Percentiles rank a stretch among this genome's conserved stretches.
These are phyloP conservation scores for Penicillium salamii DNA, from an alignment of 495 filamentous ascomycete genomes.

Conservation along the genomic window DNA sequence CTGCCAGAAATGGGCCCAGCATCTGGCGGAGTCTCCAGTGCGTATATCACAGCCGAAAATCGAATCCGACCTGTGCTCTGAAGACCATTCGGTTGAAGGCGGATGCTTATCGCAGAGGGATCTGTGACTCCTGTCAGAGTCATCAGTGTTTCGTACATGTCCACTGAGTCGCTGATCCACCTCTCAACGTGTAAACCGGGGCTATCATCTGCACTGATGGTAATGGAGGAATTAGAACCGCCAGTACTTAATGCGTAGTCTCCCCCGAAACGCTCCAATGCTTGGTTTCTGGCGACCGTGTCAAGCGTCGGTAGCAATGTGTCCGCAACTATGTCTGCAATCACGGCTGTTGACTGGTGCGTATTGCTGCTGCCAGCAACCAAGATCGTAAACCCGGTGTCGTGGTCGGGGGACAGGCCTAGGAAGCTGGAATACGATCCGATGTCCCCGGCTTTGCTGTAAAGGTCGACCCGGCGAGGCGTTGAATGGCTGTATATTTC, in stretches of 20 bases:
- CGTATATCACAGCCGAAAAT: conserved; percentile 45
- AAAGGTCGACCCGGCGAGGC: conserved; percentile 44
- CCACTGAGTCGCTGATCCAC: conserved; percentile 40
- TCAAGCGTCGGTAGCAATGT: conserved; percentile 45
- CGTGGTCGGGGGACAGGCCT: conserved; percentile 50
- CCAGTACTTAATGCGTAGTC: conserved; percentile 25
- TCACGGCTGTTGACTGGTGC: conserved; percentile 6
- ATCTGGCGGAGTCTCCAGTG: conserved; percentile 11
- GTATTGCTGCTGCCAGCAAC: conserved; percentile 31
- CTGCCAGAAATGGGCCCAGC: conserved; percentile 18
- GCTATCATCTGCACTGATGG: conserved; percentile 37
- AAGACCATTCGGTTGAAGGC: conserved; percentile 48
- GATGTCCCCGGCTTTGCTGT: conserved; percentile 54
- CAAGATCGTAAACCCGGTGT: conserved; percentile 50
- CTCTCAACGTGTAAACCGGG: conserved; percentile 38
- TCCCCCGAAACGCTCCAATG: conserved; percentile 32
- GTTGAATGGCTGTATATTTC: conserved; percentile 38
- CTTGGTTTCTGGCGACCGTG: conserved; percentile 41
- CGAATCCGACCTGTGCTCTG: conserved; percentile 25
- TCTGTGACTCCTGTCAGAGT: not conserved
- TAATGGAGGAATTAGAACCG: conserved; percentile 40
- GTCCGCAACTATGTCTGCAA: conserved; percentile 33
- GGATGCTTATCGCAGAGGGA: conserved; percentile 23
- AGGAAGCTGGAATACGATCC: conserved; percentile 44
- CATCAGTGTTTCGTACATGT: conserved; percentile 34